These are phyloP conservation scores for Xylariaceae sp. DNA, from an alignment of 2,329 filamentous ascomycete species.

Conservation along the genomic window DNA sequence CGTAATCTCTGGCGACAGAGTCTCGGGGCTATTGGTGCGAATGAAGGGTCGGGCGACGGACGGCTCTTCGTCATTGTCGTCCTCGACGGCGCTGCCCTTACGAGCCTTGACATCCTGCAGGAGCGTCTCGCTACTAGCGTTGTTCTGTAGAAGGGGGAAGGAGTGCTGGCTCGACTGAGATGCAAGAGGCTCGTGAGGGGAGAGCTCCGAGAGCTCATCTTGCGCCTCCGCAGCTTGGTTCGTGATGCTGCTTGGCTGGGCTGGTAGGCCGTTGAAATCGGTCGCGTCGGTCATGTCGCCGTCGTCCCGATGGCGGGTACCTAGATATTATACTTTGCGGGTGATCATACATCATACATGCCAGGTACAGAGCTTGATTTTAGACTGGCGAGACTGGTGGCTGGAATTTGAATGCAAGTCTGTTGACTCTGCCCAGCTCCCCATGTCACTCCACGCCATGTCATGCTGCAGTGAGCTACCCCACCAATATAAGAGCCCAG, in stretches of 20 bases:
- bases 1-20: slow-evolving; percentile 25
- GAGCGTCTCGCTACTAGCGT: slow-evolving; percentile 35
- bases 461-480: too few relatives aligned
- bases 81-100: slow-evolving; percentile 33
- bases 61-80: slow-evolving; percentile 56
- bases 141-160: slow-evolving; percentile 41
- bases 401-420: too few relatives aligned
- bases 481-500: too few relatives aligned
- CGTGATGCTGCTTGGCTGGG: slow-evolving; percentile 5
- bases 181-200: background rate
- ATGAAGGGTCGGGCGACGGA: slow-evolving; percentile 56
- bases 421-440: too few relatives aligned
- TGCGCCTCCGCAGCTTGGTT: slow-evolving; percentile 13
- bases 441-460: too few relatives aligned
- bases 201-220: slow-evolving; percentile 7
- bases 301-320: background rate
- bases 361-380: too few relatives aligned
- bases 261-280: slow-evolving; percentile 20
- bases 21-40: slow-evolving; percentile 51
- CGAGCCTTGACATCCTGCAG: slow-evolving; percentile 27
- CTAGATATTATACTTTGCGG: too few relatives aligned
- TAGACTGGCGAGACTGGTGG: too few relatives aligned
- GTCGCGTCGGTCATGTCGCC: slow-evolving; percentile 22
- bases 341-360: too few relatives aligned
- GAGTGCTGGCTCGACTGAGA: slow-evolving; percentile 23